Evolutionary conservation across 2,329 filamentous ascomycete genomes (phyloP), one percentile per base, ranked within the genome.

Genomic region (Teratosphaeria destructans): DNA sequence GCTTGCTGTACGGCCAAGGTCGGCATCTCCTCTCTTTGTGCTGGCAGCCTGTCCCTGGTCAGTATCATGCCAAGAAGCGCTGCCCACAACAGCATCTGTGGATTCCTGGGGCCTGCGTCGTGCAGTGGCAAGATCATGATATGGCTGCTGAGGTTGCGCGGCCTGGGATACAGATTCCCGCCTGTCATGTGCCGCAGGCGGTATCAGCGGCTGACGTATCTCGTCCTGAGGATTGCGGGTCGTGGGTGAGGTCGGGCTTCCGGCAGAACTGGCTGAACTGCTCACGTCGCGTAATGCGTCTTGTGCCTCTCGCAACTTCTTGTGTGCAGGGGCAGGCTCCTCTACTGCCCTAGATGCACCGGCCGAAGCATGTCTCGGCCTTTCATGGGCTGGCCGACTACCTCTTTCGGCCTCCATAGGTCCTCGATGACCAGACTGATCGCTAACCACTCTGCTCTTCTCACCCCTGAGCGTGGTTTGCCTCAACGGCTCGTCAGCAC

Each of bases 401-500:
- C 52, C 19, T 32, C 32, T 14, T 16, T 54, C 52, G 32, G 27
- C 52, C 27, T 60, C 59, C 27, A 19, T 53, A 27, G 56, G 52
- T 52, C 59, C 52, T 32, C 63, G 63, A 19, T 61, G 56, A 47
- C 58, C 57, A 49, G 43, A 49, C 19, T 49, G 43, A 27, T 60
- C 56, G 59, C 68, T 69, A 11, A 67, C 68, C 8, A 66, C 65
- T 49, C 68, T 66, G 37, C 55, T 54, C 43, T 66, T 65, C 19
- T 66, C 68, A 52, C 57, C 64, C 37, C 66, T 59, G 55, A 67
- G 54, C 52, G 63, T 65, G 49, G 59, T 60, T 10, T 57, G 60
- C n/a, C 68, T 58, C 27, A 61, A 47, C 32, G 61, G 53, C 3
- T 63, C 63, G 10, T 59, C 55, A 7, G 47, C 53, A 52, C 14